Evolutionary conservation across 1,284 basidiomycete genomes (phyloP).

Genomic region (Moniliophthora roreri): DNA sequence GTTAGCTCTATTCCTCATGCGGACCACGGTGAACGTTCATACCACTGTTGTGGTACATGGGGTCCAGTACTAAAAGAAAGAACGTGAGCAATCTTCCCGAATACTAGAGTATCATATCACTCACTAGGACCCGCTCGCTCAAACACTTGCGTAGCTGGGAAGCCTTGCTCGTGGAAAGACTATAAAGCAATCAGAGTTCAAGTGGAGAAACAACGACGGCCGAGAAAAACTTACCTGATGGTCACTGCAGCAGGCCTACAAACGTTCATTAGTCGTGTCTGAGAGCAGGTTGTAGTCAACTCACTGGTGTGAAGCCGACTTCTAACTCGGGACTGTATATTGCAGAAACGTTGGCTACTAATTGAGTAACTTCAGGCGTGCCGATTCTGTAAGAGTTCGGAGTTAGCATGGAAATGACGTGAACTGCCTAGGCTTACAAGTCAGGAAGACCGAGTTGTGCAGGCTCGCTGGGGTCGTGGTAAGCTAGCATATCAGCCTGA

Average conservation of each 20-base stretch:
- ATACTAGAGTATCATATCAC: conserved; percentile 18
- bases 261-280: conserved; percentile 1
- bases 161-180: conserved; percentile 82
- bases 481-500: conserved; percentile 89
- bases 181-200: conserved; percentile 25
- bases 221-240: conserved; percentile 56
- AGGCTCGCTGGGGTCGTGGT: conserved; percentile 73
- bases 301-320: conserved; percentile 69
- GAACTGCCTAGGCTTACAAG: no score
- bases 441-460: conserved; percentile 76
- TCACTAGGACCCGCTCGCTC: conserved; percentile 78
- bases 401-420: conserved; percentile 17
- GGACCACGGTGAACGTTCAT: conserved; percentile 17
- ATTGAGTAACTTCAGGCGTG: conserved; percentile 70
- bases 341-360: conserved; percentile 70
- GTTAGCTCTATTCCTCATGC: conserved; percentile 6
- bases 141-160: conserved; percentile 79
- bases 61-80: conserved; percentile 62
- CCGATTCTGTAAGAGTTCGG: conserved; percentile 56
- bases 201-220: background rate
- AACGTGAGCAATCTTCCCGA: background rate
- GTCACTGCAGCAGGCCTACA: conserved; percentile 82
- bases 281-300: conserved; percentile 24
- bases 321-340: conserved; percentile 82
- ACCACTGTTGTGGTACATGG: conserved; percentile 86